Evolutionary conservation across 1,139 yeast genomes (phyloP), one percentile per base, ranked within the genome.

Genomic region (Geotrichum phurueaensis): DNA sequence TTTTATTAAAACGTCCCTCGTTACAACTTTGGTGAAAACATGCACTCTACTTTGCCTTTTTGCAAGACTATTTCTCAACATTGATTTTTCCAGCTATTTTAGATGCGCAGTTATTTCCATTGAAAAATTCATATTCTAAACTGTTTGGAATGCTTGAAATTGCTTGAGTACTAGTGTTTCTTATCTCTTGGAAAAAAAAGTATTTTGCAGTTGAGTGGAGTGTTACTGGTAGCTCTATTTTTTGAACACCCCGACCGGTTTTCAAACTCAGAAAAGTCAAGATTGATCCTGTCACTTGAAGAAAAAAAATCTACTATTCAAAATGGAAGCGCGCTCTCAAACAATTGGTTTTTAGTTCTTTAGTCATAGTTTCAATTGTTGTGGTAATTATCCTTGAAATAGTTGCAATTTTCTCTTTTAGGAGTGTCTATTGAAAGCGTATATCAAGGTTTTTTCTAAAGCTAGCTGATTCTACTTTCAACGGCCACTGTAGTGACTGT

Each of bases 351-450:
- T 76, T 89, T 65, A 70, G 85, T 15, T 97, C 98, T 1, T 73
- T 89, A 63, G 94, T 91, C 0, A 56, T 87, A 9, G 73, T 73
- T 0, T 85, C 86, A 63, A 83, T 84, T 13, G 71, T 75, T 0
- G 71, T 82, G 25, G 79, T 92, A 68, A 78, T 90, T 0, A 66
- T 79, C 5, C 84, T 83, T 27, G 31, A 27, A 27, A 70, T 97
- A 92, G 73, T 77, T 89, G 64, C 67, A 77, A 4, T 87, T 96
- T 63, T 91, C n/a, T n/a, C n/a, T n/a, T 1, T 71, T 91, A 66
- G 99, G 95, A 75, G 89, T 94, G 65, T 87, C 89, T 69, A 75
- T 92, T 63, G 81, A 85, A 29, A 97, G 94, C 73, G 76, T 94
- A 52, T 95, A 94, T 71, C 83, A 86, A 66, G 98, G 98, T 23